Evolutionary conservation across 2,329 filamentous ascomycete species (phyloP), one percentile per base, ranked within the genome.

Genomic region (Biscogniauxia sp.): DNA sequence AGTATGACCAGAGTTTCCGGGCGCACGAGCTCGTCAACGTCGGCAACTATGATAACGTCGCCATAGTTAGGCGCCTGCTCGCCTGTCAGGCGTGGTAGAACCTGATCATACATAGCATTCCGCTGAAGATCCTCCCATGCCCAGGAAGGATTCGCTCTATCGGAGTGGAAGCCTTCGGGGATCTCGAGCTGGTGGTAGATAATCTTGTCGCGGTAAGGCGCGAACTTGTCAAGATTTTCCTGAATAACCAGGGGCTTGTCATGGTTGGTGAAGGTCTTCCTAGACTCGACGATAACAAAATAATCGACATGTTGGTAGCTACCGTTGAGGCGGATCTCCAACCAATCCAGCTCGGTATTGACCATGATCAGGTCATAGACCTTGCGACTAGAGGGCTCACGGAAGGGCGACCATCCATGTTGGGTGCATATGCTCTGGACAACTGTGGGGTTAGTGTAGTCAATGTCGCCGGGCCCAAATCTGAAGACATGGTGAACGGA

Each of bases 351-450:
- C 73, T 89, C 87, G 2, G 79, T 82, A 65, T 86, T 87, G 66
- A 88, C 74, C 78, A 88, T 82, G 67, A 87, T 78, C 1, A 89
- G 76, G 69, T 89, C 87, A 70, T 85, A 87, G 32, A 87, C 75
- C 69, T 84, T 85, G 55, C 84, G 79, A 53, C 69, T 66, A 19
- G 61, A 58, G 19, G 61, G 64, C n/a, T 64, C 61, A 4, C 59
- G 55, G 64, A 74, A 79, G 2, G 74, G 73, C 41, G 70, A 63
- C 75, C 78, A 79, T 26, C 77, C 75, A 60, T 79, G 74, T 7
- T 68, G 68, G 23, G 68, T 68, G 67, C 79, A 81, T 41, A 73
- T 60, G 45, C 55, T 55, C 57, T 64, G 66, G 17, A 66, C 63
- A 9, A 61, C 65, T 7, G 56, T 63, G 13, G 66, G 60, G 51